Percentiles rank a stretch among this genome's conserved stretches.
These are phyloP conservation scores for Suillus bovinus DNA, from an alignment of 768 basidiomycete genomes.

Conservation along the genomic window DNA sequence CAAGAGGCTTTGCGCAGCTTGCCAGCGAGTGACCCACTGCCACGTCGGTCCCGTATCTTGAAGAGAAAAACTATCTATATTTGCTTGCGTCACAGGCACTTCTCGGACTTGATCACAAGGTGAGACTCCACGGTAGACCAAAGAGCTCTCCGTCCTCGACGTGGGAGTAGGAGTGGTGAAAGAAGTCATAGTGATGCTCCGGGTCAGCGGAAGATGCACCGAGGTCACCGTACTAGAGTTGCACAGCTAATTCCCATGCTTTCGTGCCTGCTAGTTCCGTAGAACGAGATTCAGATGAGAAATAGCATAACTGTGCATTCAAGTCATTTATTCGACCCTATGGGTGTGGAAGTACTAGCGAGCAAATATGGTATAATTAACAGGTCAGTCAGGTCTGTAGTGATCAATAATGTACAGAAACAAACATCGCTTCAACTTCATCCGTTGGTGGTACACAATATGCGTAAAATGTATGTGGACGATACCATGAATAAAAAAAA, in stretches of 20 bases:
- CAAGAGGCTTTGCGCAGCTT: not conserved
- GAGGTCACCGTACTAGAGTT: constrained; percentile 3
- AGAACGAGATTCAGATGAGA: too few relatives aligned
- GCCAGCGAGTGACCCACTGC: constrained; percentile 7
- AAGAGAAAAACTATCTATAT: not conserved
- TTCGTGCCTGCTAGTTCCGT: constrained; percentile 2
- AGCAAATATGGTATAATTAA: constrained; percentile 40
- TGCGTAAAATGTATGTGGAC: constrained; percentile 24
- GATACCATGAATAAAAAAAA: constrained; percentile 24
- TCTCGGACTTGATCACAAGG: constrained; percentile 12
- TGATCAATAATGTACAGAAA: constrained; percentile 30
- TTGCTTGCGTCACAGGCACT: not conserved
- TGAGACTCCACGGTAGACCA: constrained; percentile 10
- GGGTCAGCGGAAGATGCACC: constrained; percentile 7
- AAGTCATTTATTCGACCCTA: constrained; percentile 8
- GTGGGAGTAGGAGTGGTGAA: constrained; percentile 12
- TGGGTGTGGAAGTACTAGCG: constrained; percentile 14
- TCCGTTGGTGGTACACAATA: constrained; percentile 22
- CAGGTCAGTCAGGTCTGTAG: constrained; percentile 15
- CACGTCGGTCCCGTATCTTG: constrained; percentile 16
- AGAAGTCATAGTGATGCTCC: constrained; percentile 4
- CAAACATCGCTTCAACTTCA: constrained; percentile 18
- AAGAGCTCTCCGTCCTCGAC: constrained; percentile 15
- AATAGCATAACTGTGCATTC: too few relatives aligned
- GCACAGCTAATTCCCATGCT: constrained; percentile 16